These are phyloP conservation scores for Allium fistulosum DNA, from an alignment of 106 monocot genomes.

Conservation along the genomic window DNA sequence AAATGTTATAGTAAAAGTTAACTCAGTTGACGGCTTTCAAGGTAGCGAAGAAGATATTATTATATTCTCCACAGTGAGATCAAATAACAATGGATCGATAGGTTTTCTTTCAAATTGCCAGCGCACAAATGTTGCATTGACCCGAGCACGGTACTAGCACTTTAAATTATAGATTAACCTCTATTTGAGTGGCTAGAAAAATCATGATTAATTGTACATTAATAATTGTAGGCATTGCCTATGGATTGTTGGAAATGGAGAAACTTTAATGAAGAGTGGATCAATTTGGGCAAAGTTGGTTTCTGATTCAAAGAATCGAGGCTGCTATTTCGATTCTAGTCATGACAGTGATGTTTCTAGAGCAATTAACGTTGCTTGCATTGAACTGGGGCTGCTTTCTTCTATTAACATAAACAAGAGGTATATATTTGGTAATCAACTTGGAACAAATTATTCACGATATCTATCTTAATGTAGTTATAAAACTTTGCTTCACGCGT, in stretches of 20 bases:
- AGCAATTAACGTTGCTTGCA: conserved; percentile 6
- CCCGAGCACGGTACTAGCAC: conserved; percentile 24
- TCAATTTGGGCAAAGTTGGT: conserved; percentile 44
- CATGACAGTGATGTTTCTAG: conserved; percentile 9
- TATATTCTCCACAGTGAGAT: conserved; percentile 47
- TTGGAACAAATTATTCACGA: too few relatives aligned
- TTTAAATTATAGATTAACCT: not conserved
- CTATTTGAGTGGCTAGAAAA: not conserved
- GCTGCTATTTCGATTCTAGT: conserved; percentile 24
- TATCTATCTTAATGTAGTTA: too few relatives aligned
- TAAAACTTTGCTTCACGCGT: too few relatives aligned
- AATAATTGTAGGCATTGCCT: conserved; percentile 28
- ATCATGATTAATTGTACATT: too few relatives aligned
- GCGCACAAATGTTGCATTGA: conserved; percentile 44
- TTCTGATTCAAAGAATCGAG: conserved; percentile 26
- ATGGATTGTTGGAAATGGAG: conserved; percentile 42
- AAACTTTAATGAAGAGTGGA: conserved; percentile 24
- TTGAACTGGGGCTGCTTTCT: not conserved
- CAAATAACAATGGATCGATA: conserved; percentile 28
- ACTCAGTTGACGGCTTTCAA: conserved; percentile 49
- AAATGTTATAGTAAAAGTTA: conserved; percentile 21
- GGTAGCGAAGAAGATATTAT: conserved; percentile 55
- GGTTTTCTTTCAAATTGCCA: conserved; percentile 42
- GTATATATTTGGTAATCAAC: too few relatives aligned
- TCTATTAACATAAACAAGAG: too few relatives aligned